A percentile compares a stretch with the other conserved stretches of the same genome.
These are phyloP conservation scores for Curvularia lunata DNA, from an alignment of 2,329 filamentous ascomycete species.

Conservation along the genomic window DNA sequence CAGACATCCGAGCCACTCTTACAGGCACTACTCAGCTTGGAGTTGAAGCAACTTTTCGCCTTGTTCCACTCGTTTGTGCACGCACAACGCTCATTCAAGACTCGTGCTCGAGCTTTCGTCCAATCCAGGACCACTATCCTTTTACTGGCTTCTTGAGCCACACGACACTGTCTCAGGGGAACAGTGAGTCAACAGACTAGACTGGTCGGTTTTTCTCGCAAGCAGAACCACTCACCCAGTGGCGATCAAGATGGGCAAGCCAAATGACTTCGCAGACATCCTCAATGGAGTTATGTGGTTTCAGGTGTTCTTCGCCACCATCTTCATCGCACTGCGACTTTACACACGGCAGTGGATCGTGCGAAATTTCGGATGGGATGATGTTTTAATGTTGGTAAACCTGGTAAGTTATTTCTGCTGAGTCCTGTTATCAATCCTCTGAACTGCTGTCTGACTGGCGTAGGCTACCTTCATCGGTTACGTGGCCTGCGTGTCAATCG, in stretches of 20 bases:
- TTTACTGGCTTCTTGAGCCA: background rate
- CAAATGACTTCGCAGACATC: conserved; percentile 29
- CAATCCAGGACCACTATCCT: background rate
- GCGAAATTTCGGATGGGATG: conserved; percentile 39
- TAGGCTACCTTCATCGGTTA: conserved; percentile 38
- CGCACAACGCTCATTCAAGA: background rate
- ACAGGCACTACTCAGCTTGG: background rate
- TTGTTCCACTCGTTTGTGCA: background rate
- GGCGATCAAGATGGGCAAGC: conserved; percentile 24
- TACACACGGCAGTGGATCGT: conserved; percentile 41
- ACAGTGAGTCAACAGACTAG: background rate
- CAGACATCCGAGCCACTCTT: background rate
- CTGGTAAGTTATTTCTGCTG: conserved; percentile 21
- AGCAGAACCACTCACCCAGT: background rate
- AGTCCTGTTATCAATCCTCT: background rate
- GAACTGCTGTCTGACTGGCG: background rate
- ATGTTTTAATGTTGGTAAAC: conserved; percentile 38
- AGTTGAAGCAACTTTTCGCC: background rate
- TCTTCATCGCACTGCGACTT: conserved; percentile 35
- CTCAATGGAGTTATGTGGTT: conserved; percentile 42
- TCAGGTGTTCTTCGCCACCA: conserved; percentile 32
- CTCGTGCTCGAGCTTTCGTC: background rate
- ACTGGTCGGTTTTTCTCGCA: background rate
- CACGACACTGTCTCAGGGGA: background rate
- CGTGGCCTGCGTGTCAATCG: conserved; percentile 32